Conservation (phyloP, 1,284 basidiomycete genomes). For the Earliella scabrosa region DNA sequence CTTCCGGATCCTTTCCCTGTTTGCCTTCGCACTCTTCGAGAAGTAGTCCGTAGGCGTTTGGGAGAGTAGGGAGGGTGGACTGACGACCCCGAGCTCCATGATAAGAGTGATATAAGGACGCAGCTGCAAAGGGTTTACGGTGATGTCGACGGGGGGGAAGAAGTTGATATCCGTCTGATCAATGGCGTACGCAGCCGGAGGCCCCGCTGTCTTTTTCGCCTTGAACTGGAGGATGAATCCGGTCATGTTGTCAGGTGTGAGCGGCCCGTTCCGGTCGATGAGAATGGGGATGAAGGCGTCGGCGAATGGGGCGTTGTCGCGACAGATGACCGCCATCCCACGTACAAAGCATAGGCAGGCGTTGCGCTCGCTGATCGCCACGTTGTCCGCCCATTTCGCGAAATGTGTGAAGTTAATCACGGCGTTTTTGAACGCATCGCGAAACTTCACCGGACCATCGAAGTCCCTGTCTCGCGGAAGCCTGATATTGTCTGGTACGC, state of each 20-base stretch:
- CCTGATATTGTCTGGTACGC: conserved; percentile 14
- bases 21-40: neutral
- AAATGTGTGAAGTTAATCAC: conserved; percentile 29
- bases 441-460: neutral
- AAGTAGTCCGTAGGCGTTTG: neutral
- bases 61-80: neutral
- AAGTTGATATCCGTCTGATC: neutral
- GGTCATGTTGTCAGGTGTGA: neutral
- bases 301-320: neutral
- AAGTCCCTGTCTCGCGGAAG: too few species aligned
- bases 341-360: conserved; percentile 1
- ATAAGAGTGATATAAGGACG: conserved; percentile 12
- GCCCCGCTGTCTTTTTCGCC: neutral
- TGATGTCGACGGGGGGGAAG: neutral
- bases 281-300: conserved; percentile 11
- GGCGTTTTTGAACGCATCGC: conserved; percentile 23
- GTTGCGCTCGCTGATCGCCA: conserved; percentile 4
- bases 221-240: conserved; percentile 15
- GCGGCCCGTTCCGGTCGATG: neutral
- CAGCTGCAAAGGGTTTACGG: neutral
- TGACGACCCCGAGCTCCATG: conserved; percentile 11
- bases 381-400: conserved; percentile 19
- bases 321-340: conserved; percentile 5
- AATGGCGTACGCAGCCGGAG: conserved; percentile 1
- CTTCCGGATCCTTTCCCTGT: too few species aligned